Evolutionary conservation across 805 yeast genomes (phyloP).

Genomic region (Citeromyces nyonsensis): DNA sequence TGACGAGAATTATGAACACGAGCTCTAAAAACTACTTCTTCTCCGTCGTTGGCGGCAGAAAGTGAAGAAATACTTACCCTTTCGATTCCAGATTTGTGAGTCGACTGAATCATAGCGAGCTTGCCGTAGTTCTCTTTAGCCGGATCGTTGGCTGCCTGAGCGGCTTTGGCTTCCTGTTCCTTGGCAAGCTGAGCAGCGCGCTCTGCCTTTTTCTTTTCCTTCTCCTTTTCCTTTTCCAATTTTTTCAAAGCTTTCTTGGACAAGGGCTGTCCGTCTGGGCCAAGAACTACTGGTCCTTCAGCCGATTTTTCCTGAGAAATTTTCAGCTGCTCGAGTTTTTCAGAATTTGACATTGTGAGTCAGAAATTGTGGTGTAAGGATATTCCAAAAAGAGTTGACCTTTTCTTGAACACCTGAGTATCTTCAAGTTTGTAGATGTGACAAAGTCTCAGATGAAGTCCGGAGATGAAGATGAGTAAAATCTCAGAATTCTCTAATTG

Average conservation of each 20-base stretch:
- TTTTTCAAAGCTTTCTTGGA: slow-evolving; percentile 93
- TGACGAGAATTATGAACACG: slow-evolving; percentile 87
- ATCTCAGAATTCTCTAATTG: too few relatives aligned
- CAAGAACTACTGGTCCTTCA: slow-evolving; percentile 13
- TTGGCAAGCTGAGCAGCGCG: slow-evolving; percentile 77
- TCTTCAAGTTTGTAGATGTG: too few relatives aligned
- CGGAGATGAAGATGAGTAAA: too few relatives aligned
- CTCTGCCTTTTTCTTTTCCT: slow-evolving; percentile 85
- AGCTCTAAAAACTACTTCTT: slow-evolving; percentile 77
- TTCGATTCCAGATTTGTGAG: slow-evolving; percentile 42
- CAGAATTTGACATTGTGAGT: slow-evolving; percentile 5
- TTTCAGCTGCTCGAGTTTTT: slow-evolving; percentile 11
- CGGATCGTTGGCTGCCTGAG: slow-evolving; percentile 63
- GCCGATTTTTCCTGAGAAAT: slow-evolving; percentile 6
- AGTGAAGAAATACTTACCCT: slow-evolving; percentile 46
- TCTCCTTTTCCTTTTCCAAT: slow-evolving; percentile 84
- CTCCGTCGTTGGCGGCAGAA: slow-evolving; percentile 52
- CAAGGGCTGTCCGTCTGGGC: slow-evolving; percentile 65
- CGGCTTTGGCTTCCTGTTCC: slow-evolving; percentile 71
- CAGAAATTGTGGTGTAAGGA: slow-evolving; percentile 16
- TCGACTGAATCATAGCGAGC: slow-evolving; percentile 72
- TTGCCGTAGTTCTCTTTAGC: slow-evolving; percentile 86
- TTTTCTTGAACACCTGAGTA: too few relatives aligned
- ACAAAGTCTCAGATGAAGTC: too few relatives aligned
- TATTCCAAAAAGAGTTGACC: too few relatives aligned